Percentiles rank a stretch among this genome's conserved stretches.
Conservation (phyloP, 2,329 filamentous ascomycete species). For the Onygena corvina region DNA sequence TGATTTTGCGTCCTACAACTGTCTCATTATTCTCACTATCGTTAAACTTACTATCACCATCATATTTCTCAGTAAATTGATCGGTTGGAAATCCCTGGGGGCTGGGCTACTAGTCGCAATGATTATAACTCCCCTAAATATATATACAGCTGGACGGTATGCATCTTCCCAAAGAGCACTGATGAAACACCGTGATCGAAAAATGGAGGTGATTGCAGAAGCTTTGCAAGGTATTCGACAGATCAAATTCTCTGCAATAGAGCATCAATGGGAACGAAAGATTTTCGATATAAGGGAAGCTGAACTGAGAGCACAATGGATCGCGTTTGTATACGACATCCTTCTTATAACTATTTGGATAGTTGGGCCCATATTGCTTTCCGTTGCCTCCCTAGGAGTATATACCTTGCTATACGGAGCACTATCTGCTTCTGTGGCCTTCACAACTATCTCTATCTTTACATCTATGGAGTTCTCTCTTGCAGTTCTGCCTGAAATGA, state of each 20-base stretch:
- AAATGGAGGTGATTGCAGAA: constrained; percentile 64
- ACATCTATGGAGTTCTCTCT: constrained; percentile 60
- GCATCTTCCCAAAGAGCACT: constrained; percentile 53
- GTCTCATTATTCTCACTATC: constrained; percentile 50
- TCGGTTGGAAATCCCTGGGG: constrained; percentile 58
- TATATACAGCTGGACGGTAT: constrained; percentile 54
- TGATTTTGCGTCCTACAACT: constrained; percentile 56
- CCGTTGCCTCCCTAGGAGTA: constrained; percentile 56
- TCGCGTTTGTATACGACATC: constrained; percentile 52
- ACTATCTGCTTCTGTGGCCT: constrained; percentile 61
- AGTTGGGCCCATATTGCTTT: constrained; percentile 59
- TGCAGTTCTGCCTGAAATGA: constrained; percentile 59
- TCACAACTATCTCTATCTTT: constrained; percentile 66
- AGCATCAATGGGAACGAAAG: constrained; percentile 60
- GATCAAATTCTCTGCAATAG: constrained; percentile 71
- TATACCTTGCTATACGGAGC: constrained; percentile 54
- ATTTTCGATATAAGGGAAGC: constrained; percentile 53
- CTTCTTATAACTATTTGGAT: constrained; percentile 58
- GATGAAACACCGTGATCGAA: constrained; percentile 65
- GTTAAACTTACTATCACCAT: constrained; percentile 56
- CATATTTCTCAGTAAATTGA: constrained; percentile 52
- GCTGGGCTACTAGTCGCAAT: constrained; percentile 54
- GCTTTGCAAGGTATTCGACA: constrained; percentile 68
- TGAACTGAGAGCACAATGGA: constrained; percentile 57
- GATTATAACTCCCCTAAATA: constrained; percentile 56